phyloP scores from a whole-genome alignment of 306 rosid species.

The Lathyrus sativus region DNA sequence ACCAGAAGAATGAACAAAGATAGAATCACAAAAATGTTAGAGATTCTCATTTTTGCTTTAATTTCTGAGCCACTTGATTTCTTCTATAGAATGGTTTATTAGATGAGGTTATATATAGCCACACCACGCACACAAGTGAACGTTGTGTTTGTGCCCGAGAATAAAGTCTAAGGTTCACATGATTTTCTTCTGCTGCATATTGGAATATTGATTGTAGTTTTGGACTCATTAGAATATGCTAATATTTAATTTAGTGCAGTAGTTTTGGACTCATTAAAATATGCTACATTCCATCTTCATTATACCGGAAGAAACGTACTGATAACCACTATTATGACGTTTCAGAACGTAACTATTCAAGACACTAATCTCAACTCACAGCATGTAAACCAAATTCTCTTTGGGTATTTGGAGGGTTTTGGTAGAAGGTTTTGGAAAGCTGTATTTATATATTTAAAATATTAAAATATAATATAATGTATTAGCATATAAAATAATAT shows the following conservation, averaged over 20 bases:
- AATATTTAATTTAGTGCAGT: background rate
- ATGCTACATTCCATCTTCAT: background rate
- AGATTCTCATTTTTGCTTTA: constrained; percentile 31
- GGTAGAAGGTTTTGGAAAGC: too few species aligned
- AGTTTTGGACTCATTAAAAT: background rate
- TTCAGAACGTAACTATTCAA: too few species aligned
- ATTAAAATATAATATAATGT: too few species aligned
- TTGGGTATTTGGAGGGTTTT: too few species aligned
- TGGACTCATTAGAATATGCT: background rate
- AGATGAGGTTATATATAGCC: background rate
- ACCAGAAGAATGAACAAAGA: background rate
- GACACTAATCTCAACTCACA: too few species aligned
- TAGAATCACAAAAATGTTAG: background rate
- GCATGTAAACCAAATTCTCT: too few species aligned
- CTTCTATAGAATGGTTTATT: background rate
- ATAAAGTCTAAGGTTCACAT: background rate
- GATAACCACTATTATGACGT: too few species aligned
- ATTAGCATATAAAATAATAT: too few species aligned
- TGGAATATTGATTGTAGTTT: background rate
- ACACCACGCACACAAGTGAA: background rate
- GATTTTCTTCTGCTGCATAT: background rate
- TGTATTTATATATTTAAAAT: too few species aligned
- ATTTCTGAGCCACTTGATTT: background rate
- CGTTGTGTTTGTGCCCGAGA: background rate
- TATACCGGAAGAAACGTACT: too few species aligned